Evolutionary conservation across 2,329 filamentous ascomycete species (phyloP).

Genomic region (Ceratocystis colombiana): DNA sequence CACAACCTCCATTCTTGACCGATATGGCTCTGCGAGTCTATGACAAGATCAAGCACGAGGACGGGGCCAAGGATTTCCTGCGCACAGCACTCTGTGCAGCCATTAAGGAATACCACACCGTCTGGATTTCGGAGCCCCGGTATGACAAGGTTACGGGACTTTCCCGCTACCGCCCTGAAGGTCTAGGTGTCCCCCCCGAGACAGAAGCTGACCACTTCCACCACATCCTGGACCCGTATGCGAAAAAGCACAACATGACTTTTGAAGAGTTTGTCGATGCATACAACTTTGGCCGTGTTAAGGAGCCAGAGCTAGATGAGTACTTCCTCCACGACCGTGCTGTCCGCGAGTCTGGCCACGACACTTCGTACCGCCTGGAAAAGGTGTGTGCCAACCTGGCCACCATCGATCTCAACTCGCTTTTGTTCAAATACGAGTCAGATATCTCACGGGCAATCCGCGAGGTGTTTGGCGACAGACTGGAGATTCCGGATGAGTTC

Average conservation of each 20-base stretch:
- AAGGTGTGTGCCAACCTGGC: constrained; percentile 77
- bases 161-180: constrained; percentile 75
- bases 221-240: constrained; percentile 71
- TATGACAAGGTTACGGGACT: constrained; percentile 68
- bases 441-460: constrained; percentile 85
- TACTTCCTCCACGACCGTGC: constrained; percentile 96
- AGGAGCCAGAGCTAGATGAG: constrained; percentile 80
- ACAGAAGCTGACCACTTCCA: constrained; percentile 81
- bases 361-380: constrained; percentile 90
- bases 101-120: constrained; percentile 91
- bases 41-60: constrained; percentile 81
- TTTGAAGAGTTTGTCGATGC: constrained; percentile 78
- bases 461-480: constrained; percentile 68
- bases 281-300: constrained; percentile 69
- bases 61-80: constrained; percentile 70
- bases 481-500: constrained; percentile 75
- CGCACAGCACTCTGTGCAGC: constrained; percentile 71
- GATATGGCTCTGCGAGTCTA: constrained; percentile 95
- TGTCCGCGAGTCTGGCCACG: constrained; percentile 91
- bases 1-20: constrained; percentile 91
- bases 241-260: constrained; percentile 69
- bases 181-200: constrained; percentile 78
- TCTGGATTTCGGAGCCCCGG: constrained; percentile 73
- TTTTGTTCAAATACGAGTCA: constrained; percentile 93
- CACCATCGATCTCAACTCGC: constrained; percentile 87